These are phyloP conservation scores for Dorcoceras hygrometricum DNA, from an alignment of 257 asterid species.

Conservation along the genomic window DNA sequence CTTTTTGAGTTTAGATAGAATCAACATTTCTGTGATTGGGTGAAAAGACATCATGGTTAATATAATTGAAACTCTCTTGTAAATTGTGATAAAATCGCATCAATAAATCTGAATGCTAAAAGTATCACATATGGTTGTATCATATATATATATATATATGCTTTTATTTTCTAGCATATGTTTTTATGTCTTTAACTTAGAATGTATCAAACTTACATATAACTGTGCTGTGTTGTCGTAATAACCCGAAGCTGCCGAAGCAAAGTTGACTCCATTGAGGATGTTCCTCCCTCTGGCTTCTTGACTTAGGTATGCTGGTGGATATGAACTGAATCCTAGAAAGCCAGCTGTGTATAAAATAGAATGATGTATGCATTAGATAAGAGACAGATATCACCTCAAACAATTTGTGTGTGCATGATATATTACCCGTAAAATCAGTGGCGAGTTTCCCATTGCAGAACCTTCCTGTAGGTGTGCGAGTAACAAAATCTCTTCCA, in stretches of 20 bases:
- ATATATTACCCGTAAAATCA: conserved; percentile 65
- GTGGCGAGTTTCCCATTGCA: conserved; percentile 93
- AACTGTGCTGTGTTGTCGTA: conserved; percentile 62
- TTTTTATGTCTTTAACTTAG: too few relatives aligned
- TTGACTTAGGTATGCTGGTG: conserved; percentile 71
- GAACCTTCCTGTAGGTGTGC: conserved; percentile 83
- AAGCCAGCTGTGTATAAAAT: conserved; percentile 55
- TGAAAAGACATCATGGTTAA: too few relatives aligned
- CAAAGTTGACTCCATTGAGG: conserved; percentile 70
- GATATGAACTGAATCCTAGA: conserved; percentile 72
- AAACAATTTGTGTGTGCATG: background rate
- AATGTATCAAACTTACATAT: conserved; percentile 37
- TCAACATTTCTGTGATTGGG: too few relatives aligned
- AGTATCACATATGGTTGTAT: too few relatives aligned
- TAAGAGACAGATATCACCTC: too few relatives aligned
- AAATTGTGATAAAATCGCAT: too few relatives aligned
- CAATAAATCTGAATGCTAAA: too few relatives aligned
- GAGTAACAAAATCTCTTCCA: conserved; percentile 70
- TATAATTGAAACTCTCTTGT: too few relatives aligned
- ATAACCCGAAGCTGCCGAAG: conserved; percentile 93
- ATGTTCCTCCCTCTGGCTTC: conserved; percentile 58
- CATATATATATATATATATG: too few relatives aligned
- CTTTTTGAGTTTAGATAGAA: too few relatives aligned
- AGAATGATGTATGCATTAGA: conserved; percentile 17
- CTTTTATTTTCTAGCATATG: too few relatives aligned